Evolutionary conservation across 2,329 filamentous ascomycete species (phyloP).

Genomic region (Venturia aucupariae): DNA sequence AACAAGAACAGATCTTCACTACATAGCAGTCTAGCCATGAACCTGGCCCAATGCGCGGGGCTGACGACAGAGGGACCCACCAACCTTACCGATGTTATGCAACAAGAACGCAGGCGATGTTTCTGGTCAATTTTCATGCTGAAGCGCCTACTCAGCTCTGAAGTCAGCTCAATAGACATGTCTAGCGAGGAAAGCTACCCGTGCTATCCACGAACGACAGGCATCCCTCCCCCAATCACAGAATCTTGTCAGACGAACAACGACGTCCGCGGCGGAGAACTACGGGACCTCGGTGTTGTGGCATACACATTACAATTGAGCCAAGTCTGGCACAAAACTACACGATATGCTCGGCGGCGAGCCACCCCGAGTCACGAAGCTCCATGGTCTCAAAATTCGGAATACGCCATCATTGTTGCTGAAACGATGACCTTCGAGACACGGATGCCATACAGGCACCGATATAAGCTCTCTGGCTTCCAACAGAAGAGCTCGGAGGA

Average conservation of each 20-base stretch:
- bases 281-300: constrained; percentile 32
- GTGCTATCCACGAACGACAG: constrained; percentile 31
- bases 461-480: constrained; percentile 42
- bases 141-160: constrained; percentile 20
- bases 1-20: constrained; percentile 36
- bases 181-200: constrained; percentile 26
- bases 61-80: constrained; percentile 29
- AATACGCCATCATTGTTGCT: constrained; percentile 43
- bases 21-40: constrained; percentile 37
- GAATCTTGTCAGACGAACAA: constrained; percentile 19
- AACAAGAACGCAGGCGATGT: constrained; percentile 25
- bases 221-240: constrained; percentile 19
- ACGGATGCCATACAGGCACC: constrained; percentile 40
- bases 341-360: constrained; percentile 38
- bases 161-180: constrained; percentile 30
- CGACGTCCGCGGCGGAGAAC: constrained; percentile 15
- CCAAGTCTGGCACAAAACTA: constrained; percentile 40
- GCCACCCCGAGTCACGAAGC: constrained; percentile 36
- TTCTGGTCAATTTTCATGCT: constrained; percentile 28
- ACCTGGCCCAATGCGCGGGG: constrained; percentile 36
- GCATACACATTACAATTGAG: constrained; percentile 39
- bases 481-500: constrained; percentile 33
- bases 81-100: constrained; percentile 16
- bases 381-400: constrained; percentile 42
- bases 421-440: constrained; percentile 45